phyloP scores from a whole-genome alignment of 1,284 basidiomycete species.

The Ceratorhiza oryzae-sativae region DNA sequence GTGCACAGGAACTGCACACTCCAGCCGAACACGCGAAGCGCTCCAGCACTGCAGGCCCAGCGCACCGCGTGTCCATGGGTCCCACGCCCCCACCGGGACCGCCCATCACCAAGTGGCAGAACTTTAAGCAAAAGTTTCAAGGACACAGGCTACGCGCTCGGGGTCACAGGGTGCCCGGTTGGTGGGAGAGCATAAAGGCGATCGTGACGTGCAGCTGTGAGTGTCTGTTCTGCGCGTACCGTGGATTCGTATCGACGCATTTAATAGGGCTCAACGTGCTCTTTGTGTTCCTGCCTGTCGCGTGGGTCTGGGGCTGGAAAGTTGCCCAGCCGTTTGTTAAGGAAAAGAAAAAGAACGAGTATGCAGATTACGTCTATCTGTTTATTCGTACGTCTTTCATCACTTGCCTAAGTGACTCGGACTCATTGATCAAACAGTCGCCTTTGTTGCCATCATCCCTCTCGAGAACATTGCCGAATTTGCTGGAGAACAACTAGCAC shows the following conservation, averaged over 20 bases:
- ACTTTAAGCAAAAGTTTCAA: conserved; percentile 21
- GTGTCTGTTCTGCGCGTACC: not conserved
- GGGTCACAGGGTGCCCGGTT: conserved; percentile 17
- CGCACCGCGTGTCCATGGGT: not conserved
- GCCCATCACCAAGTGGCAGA: conserved; percentile 2
- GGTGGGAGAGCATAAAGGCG: conserved; percentile 23
- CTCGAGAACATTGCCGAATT: conserved; percentile 37
- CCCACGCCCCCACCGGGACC: not conserved
- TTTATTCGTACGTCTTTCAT: conserved; percentile 11
- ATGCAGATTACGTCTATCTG: conserved; percentile 23
- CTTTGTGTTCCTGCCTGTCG: conserved; percentile 31
- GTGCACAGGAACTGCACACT: not conserved
- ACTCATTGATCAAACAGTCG: conserved; percentile 4
- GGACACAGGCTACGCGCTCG: conserved; percentile 6
- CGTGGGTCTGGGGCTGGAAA: conserved; percentile 25
- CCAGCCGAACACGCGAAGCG: not conserved
- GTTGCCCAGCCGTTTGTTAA: conserved; percentile 31
- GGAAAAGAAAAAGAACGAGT: conserved; percentile 22
- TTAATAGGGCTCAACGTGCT: conserved; percentile 36
- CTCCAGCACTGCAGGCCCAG: not conserved
- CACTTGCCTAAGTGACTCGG: not conserved
- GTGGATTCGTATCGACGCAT: not conserved
- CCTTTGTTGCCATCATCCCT: conserved; percentile 39
- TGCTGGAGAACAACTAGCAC: conserved; percentile 38
- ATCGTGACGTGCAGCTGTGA: conserved; percentile 34